Evolutionary conservation across 176 grass and related monocot species (phyloP).

Genomic region (Cocos nucifera): DNA sequence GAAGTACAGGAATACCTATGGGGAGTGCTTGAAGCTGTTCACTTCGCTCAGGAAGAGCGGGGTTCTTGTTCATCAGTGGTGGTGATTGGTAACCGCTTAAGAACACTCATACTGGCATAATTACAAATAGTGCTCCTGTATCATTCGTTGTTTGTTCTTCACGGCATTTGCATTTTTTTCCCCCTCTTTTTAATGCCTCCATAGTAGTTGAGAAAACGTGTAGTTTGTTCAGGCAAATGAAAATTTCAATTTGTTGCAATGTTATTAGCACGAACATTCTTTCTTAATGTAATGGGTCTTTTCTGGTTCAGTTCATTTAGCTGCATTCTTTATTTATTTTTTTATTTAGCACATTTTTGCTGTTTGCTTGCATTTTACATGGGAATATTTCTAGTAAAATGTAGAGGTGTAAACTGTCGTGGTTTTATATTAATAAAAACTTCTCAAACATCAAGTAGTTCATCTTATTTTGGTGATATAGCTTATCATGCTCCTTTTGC

Average conservation of each 20-base stretch:
- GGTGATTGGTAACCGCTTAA: conserved; percentile 24
- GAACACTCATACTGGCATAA: background rate
- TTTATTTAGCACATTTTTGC: background rate
- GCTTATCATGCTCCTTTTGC: too few species aligned
- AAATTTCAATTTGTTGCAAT: background rate
- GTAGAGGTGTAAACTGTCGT: too few species aligned
- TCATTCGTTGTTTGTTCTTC: conserved; percentile 4
- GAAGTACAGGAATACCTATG: conserved; percentile 58
- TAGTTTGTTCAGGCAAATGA: conserved; percentile 1
- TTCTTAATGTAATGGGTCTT: background rate
- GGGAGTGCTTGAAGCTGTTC: conserved; percentile 56
- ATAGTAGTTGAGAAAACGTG: background rate
- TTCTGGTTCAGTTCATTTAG: background rate
- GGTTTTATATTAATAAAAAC: too few species aligned
- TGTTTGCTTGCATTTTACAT: too few species aligned
- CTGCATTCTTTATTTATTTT: background rate
- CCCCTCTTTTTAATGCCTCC: background rate
- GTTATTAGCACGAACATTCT: background rate
- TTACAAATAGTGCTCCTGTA: conserved; percentile 2
- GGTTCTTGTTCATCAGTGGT: conserved; percentile 87
- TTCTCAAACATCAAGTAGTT: too few species aligned
- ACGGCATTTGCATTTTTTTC: background rate
- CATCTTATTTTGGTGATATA: too few species aligned
- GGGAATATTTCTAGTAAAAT: too few species aligned
- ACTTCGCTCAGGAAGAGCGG: conserved; percentile 38